These are phyloP conservation scores for Paralagenidium karlingii DNA, from an alignment of 352 stramenopile species.

Conservation along the genomic window DNA sequence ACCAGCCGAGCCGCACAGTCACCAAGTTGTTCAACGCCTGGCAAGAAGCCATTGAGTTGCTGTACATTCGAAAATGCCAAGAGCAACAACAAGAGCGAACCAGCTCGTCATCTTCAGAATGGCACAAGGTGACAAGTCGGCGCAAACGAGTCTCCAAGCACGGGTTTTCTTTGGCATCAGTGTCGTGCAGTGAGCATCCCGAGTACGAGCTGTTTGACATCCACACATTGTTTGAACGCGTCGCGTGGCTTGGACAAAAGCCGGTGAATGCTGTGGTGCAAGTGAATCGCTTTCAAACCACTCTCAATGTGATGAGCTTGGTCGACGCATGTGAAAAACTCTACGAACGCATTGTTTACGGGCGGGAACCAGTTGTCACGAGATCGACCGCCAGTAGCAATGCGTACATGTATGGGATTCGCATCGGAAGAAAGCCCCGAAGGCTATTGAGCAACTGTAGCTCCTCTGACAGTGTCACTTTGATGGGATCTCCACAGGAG, in stretches of 20 bases:
- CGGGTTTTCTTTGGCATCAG: too few relatives aligned
- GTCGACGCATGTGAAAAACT: slow-evolving; percentile 44
- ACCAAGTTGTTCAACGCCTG: slow-evolving; percentile 22
- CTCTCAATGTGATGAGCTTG: slow-evolving; percentile 34
- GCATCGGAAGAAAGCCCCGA: slow-evolving; percentile 51
- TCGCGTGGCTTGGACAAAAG: slow-evolving; percentile 34
- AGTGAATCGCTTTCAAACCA: slow-evolving; percentile 42
- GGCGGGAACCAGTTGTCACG: slow-evolving; percentile 46
- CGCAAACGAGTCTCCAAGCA: too few relatives aligned
- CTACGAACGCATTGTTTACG: slow-evolving; percentile 47
- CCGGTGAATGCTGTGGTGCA: slow-evolving; percentile 27
- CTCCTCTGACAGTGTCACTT: too few relatives aligned
- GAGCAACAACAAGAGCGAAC: slow-evolving; percentile 4
- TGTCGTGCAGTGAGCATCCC: too few relatives aligned
- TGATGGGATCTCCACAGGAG: too few relatives aligned
- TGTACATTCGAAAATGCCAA: slow-evolving; percentile 48
- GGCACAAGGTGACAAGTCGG: too few relatives aligned
- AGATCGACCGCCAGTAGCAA: slow-evolving; percentile 34
- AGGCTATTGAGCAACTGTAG: too few relatives aligned
- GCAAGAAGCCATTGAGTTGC: slow-evolving; percentile 38
- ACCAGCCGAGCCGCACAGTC: slow-evolving; percentile 21
- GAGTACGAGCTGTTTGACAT: slow-evolving; percentile 51
- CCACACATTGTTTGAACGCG: slow-evolving; percentile 32
- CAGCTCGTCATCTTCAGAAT: slow-evolving; percentile 1
- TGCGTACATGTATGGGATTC: slow-evolving; percentile 53